Evolutionary conservation across 768 basidiomycete genomes (phyloP).

Genomic region (Hemileccinum impolitum): DNA sequence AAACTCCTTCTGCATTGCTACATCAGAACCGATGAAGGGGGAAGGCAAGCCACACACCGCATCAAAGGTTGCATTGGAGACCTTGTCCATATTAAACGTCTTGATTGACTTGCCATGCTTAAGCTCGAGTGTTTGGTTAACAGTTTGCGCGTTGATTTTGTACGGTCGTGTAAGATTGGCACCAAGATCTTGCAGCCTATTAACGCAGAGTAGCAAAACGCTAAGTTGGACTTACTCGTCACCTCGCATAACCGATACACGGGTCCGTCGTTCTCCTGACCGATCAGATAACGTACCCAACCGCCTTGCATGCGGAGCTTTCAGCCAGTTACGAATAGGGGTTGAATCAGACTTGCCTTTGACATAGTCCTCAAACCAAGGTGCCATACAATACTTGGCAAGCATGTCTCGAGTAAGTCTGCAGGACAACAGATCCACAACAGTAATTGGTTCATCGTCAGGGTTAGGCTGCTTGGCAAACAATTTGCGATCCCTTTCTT

Average conservation of each 20-base stretch:
- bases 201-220: conserved; percentile 1
- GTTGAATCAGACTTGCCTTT: conserved; percentile 48
- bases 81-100: conserved; percentile 75
- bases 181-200: conserved; percentile 43
- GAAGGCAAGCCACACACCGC: conserved; percentile 43
- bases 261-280: conserved; percentile 49
- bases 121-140: conserved; percentile 69
- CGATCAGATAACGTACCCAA: conserved; percentile 85
- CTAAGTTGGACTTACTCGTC: conserved; percentile 49
- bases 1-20: conserved; percentile 61
- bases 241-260: conserved; percentile 86
- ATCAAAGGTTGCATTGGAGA: conserved; percentile 71
- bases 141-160: conserved; percentile 59
- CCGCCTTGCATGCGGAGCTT: conserved; percentile 46
- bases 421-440: conserved; percentile 59
- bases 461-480: conserved; percentile 41
- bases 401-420: conserved; percentile 67
- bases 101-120: conserved; percentile 68
- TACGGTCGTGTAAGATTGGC: conserved; percentile 61
- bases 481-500: conserved; percentile 57
- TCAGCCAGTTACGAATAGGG: conserved; percentile 1
- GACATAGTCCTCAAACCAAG: conserved; percentile 85
- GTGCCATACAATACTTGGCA: conserved; percentile 65
- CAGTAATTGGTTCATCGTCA: conserved; percentile 46
- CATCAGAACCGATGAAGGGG: conserved; percentile 9